A percentile compares a stretch with the other conserved stretches of the same genome.
Evolutionary conservation across 192 early-diverging fungal species (phyloP).

Genomic region (Umbelopsis isabellina): DNA sequence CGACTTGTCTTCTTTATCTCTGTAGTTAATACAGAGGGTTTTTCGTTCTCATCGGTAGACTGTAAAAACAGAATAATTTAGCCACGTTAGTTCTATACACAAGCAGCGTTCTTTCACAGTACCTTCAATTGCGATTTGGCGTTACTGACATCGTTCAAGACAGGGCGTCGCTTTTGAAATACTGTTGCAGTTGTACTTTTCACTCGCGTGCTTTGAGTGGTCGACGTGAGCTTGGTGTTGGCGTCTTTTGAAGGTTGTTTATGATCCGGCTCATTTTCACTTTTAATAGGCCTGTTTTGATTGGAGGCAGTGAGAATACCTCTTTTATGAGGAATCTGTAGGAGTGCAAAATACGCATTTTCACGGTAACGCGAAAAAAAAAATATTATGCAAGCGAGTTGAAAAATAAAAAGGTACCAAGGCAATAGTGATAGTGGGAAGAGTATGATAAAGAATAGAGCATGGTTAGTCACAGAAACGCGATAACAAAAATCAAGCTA

Average conservation of each 20-base stretch:
- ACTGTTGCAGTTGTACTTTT: slow-evolving; percentile 1
- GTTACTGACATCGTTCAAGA: slow-evolving; percentile 13
- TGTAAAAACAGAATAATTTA: not conserved
- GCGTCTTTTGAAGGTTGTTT: slow-evolving; percentile 7
- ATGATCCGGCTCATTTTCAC: not conserved
- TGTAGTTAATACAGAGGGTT: not conserved
- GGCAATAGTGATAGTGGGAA: not conserved
- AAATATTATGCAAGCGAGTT: not conserved
- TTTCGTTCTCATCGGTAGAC: not conserved
- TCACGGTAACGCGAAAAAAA: slow-evolving; percentile 19
- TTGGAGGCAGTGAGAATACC: slow-evolving; percentile 17
- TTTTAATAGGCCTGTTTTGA: slow-evolving; percentile 8
- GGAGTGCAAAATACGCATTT: not conserved
- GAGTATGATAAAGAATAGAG: not conserved
- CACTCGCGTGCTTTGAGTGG: slow-evolving; percentile 1
- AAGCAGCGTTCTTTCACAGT: not conserved
- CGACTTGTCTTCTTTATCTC: not conserved
- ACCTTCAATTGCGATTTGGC: slow-evolving; percentile 11
- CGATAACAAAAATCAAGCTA: not conserved
- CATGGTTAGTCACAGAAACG: not conserved
- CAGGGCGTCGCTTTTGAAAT: slow-evolving; percentile 18
- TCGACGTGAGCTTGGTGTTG: slow-evolving; percentile 17
- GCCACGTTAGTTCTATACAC: not conserved
- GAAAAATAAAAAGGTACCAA: not conserved
- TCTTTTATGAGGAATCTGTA: slow-evolving; percentile 12